These are phyloP conservation scores for Raffaelea deltoideospora DNA, from an alignment of 2,329 filamentous ascomycete species.

Conservation along the genomic window DNA sequence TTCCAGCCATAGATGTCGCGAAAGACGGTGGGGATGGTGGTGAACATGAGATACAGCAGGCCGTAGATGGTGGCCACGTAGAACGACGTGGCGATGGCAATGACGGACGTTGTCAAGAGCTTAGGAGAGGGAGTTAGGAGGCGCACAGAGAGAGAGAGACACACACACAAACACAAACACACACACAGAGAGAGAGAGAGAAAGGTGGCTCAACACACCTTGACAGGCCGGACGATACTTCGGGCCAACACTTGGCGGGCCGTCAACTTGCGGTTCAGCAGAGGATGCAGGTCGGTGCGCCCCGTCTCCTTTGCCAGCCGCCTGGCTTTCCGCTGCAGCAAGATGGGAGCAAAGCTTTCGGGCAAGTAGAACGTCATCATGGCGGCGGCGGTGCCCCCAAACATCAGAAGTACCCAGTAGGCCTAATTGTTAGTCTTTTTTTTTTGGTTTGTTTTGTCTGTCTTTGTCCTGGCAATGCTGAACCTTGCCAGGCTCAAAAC, in stretches of 20 bases:
- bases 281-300: conserved; percentile 26
- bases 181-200: too few relatives aligned
- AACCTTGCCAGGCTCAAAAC: too few relatives aligned
- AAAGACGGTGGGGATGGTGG: conserved; percentile 36
- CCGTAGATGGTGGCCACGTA: conserved; percentile 38
- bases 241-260: conserved; percentile 15
- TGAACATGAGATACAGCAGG: conserved; percentile 38
- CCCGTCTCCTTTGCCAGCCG: conserved; percentile 29
- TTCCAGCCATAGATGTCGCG: conserved; percentile 29
- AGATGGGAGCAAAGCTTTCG: conserved; percentile 33
- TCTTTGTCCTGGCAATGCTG: too few relatives aligned
- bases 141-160: too few relatives aligned
- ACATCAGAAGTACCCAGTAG: conserved; percentile 35
- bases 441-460: too few relatives aligned
- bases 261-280: conserved; percentile 21
- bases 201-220: too few relatives aligned
- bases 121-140: too few relatives aligned
- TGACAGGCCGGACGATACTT: conserved; percentile 34
- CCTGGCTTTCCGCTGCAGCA: conserved; percentile 32
- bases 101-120: conserved; percentile 31
- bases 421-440: too few relatives aligned
- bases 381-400: conserved; percentile 18
- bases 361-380: conserved; percentile 24
- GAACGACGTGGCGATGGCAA: conserved; percentile 28
- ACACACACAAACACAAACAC: too few relatives aligned